phyloP scores from a whole-genome alignment of 495 filamentous ascomycete genomes.

The Tuber melanosporum region DNA sequence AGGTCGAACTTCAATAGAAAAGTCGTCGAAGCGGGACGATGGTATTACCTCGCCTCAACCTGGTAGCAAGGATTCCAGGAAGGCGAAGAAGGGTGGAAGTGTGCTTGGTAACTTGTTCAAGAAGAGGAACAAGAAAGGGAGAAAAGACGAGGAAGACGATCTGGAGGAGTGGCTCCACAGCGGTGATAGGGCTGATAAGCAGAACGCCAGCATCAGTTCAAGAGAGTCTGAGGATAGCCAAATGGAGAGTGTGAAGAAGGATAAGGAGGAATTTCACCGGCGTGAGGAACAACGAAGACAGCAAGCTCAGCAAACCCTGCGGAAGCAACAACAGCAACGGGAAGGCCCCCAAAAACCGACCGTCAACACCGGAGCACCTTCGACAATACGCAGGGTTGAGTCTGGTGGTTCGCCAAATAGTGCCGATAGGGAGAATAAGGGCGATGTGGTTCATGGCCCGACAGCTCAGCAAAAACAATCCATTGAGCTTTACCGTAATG shows the following conservation, averaged over 20 bases:
- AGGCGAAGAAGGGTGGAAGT: slow-evolving; percentile 83
- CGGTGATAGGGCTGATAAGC: slow-evolving; percentile 50
- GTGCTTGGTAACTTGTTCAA: slow-evolving; percentile 95
- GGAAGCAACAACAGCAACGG: slow-evolving; percentile 15
- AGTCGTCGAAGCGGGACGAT: slow-evolving; percentile 39
- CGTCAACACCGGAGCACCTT: slow-evolving; percentile 13
- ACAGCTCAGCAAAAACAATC: slow-evolving; percentile 30
- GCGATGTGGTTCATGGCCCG: slow-evolving; percentile 30
- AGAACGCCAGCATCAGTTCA: slow-evolving; percentile 48
- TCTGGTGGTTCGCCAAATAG: background rate
- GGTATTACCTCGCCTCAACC: slow-evolving; percentile 35
- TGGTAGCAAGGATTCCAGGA: slow-evolving; percentile 64
- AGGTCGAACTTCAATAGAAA: slow-evolving; percentile 51
- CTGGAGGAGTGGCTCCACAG: slow-evolving; percentile 41
- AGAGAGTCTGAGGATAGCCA: slow-evolving; percentile 51
- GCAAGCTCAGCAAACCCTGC: slow-evolving; percentile 26
- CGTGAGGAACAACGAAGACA: slow-evolving; percentile 26
- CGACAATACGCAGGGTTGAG: slow-evolving; percentile 38
- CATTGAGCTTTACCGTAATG: slow-evolving; percentile 12
- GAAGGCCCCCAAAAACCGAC: slow-evolving; percentile 25
- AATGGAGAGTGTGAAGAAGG: slow-evolving; percentile 29
- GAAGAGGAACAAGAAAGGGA: slow-evolving; percentile 78
- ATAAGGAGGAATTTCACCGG: slow-evolving; percentile 29
- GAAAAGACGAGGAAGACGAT: slow-evolving; percentile 62
- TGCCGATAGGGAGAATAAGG: slow-evolving; percentile 25